Evolutionary conservation across 1,284 basidiomycete genomes (phyloP).

Genomic region (Ceratobasidium sp.): DNA sequence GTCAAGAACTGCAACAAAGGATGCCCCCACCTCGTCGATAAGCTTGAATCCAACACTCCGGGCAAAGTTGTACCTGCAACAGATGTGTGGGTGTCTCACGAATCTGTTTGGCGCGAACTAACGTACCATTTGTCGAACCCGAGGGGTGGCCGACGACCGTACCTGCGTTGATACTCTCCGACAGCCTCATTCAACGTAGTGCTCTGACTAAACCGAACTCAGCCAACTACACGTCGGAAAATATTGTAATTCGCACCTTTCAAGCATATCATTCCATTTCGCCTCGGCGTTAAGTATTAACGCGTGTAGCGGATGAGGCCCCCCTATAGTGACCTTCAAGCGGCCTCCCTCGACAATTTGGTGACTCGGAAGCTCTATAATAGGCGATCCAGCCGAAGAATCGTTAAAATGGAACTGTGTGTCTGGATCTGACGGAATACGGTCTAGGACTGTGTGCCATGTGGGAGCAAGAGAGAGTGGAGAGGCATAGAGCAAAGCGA

Average conservation of each 20-base stretch:
- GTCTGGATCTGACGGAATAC: background rate
- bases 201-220: conserved; percentile 59
- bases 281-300: conserved; percentile 38
- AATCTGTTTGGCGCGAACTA: background rate
- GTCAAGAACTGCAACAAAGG: background rate
- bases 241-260: conserved; percentile 13
- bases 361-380: background rate
- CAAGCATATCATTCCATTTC: conserved; percentile 35
- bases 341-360: conserved; percentile 24
- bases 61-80: conserved; percentile 54
- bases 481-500: conserved; percentile 12
- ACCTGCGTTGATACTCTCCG: conserved; percentile 56
- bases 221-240: background rate
- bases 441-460: conserved; percentile 9
- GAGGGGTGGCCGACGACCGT: conserved; percentile 53
- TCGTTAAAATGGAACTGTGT: background rate
- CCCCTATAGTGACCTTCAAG: conserved; percentile 17
- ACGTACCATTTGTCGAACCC: conserved; percentile 55
- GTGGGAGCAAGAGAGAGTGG: background rate
- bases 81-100: background rate
- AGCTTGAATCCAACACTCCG: conserved; percentile 53
- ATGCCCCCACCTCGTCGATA: conserved; percentile 53
- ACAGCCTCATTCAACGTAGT: conserved; percentile 67
- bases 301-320: conserved; percentile 39
- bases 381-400: background rate